Conservation (phyloP, 192 early-diverging fungal species). For the Coemansia sp. region DNA sequence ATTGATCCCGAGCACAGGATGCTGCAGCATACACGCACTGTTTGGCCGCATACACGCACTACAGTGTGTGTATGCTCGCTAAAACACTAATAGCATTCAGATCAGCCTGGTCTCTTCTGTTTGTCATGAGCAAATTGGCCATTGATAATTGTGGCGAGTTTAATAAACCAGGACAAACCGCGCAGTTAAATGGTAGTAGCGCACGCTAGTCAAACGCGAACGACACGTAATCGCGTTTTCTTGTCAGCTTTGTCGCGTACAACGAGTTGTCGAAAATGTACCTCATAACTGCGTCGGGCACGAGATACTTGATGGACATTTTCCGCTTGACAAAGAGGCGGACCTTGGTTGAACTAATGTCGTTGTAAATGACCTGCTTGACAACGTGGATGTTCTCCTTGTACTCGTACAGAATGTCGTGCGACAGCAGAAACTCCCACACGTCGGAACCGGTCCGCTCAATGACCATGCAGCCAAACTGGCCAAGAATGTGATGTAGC, state of each 20-base stretch:
- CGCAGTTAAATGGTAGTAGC: neutral
- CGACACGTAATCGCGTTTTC: slow-evolving; percentile 55
- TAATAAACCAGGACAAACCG: neutral
- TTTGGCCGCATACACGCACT: neutral
- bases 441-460: slow-evolving; percentile 94
- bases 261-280: slow-evolving; percentile 82
- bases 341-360: slow-evolving; percentile 97
- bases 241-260: slow-evolving; percentile 62
- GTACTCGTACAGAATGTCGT: slow-evolving; percentile 88
- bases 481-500: slow-evolving; percentile 85
- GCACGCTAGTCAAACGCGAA: slow-evolving; percentile 47
- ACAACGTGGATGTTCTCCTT: slow-evolving; percentile 88
- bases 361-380: slow-evolving; percentile 96
- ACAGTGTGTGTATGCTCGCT: too few species aligned
- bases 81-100: neutral
- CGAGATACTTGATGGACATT: slow-evolving; percentile 93
- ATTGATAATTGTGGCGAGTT: neutral
- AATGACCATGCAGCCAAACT: slow-evolving; percentile 91
- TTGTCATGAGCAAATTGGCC: neutral
- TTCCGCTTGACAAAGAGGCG: slow-evolving; percentile 88
- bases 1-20: neutral
- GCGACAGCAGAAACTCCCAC: slow-evolving; percentile 84
- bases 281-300: slow-evolving; percentile 87
- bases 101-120: neutral
- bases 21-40: neutral